Evolutionary conservation across 768 basidiomycete genomes (phyloP).

Genomic region (Trametes gibbosa): DNA sequence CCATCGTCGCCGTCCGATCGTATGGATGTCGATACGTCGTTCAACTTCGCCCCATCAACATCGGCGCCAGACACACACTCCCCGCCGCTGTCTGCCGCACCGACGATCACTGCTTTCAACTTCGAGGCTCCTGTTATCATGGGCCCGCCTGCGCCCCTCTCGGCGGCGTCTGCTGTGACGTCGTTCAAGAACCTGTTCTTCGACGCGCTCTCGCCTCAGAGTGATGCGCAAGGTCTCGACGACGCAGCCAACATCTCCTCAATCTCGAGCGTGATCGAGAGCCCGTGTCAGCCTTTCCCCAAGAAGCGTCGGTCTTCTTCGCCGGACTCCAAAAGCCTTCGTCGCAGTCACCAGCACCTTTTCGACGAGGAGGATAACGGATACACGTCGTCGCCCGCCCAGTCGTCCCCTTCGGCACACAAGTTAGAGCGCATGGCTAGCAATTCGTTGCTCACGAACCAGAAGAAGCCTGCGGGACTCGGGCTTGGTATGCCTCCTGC

Average conservation of each 20-base stretch:
- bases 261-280: constrained; percentile 34
- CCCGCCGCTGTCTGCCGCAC: constrained; percentile 25
- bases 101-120: constrained; percentile 25
- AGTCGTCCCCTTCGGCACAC: constrained; percentile 46
- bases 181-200: constrained; percentile 63
- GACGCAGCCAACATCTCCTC: constrained; percentile 11
- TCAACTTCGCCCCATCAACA: constrained; percentile 38
- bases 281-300: constrained; percentile 37
- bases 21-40: constrained; percentile 74
- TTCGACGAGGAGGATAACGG: constrained; percentile 31
- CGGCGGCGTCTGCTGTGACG: constrained; percentile 51
- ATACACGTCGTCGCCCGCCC: constrained; percentile 48
- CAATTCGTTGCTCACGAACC: constrained; percentile 32
- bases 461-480: constrained; percentile 51
- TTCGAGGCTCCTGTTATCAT: constrained; percentile 11
- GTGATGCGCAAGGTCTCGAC: constrained; percentile 24
- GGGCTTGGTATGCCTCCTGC: constrained; percentile 50
- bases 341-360: constrained; percentile 15
- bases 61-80: constrained; percentile 32
- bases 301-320: constrained; percentile 35
- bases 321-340: constrained; percentile 21
- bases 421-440: constrained; percentile 45
- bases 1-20: constrained; percentile 55
- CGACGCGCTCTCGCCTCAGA: constrained; percentile 46
- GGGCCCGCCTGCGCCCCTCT: constrained; percentile 33